Conservation (phyloP, 306 rosid species). For the Castanea crenata region DNA sequence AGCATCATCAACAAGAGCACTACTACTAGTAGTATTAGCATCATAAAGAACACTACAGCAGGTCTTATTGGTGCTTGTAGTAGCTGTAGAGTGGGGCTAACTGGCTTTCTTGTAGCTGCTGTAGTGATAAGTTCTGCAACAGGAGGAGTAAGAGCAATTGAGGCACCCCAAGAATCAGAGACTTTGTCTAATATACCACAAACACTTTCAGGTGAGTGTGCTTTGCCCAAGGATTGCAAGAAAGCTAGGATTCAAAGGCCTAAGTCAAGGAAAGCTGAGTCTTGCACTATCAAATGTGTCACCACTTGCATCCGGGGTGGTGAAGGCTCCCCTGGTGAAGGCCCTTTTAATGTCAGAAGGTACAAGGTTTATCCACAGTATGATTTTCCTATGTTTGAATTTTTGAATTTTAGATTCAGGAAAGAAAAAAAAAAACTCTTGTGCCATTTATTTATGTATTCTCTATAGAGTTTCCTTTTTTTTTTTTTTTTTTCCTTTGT, state of each 20-base stretch:
- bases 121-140: constrained; percentile 36
- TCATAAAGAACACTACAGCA: background rate
- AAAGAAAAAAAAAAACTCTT: no score
- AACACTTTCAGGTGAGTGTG: constrained; percentile 77
- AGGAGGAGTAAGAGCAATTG: constrained; percentile 14
- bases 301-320: constrained; percentile 91
- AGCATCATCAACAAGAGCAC: background rate
- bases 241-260: constrained; percentile 76
- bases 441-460: no score
- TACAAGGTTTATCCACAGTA: constrained; percentile 8
- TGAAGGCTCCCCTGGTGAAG: constrained; percentile 96
- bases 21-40: background rate
- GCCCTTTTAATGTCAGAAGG: constrained; percentile 80
- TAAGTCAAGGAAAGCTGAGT: constrained; percentile 79
- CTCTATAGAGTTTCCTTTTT: no score
- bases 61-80: background rate
- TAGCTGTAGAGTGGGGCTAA: constrained; percentile 22
- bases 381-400: background rate
- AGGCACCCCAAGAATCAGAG: constrained; percentile 36
- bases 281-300: constrained; percentile 83
- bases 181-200: constrained; percentile 85
- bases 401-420: background rate
- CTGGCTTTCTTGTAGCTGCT: constrained; percentile 46
- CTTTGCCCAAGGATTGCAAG: constrained; percentile 48
- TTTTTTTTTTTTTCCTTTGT: no score